Conservation (phyloP, 257 asterid species). For the Ehretia macrophylla region DNA sequence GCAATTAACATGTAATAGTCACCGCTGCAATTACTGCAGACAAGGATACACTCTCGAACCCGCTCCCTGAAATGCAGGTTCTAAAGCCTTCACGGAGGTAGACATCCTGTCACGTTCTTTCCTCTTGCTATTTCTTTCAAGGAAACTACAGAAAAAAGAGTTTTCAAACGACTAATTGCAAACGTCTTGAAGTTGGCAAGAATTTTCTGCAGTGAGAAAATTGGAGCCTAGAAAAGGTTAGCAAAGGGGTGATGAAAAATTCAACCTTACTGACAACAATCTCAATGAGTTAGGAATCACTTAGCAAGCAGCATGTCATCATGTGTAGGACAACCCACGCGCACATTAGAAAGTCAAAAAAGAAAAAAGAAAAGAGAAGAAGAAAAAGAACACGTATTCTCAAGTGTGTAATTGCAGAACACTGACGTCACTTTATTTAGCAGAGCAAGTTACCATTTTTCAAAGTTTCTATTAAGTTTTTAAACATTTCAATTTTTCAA, state of each 20-base stretch:
- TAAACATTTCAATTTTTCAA: too few species aligned
- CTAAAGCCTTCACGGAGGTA: conserved; percentile 57
- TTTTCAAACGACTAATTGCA: conserved; percentile 22
- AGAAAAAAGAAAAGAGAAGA: too few species aligned
- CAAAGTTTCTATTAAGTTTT: too few species aligned
- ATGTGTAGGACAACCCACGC: not conserved
- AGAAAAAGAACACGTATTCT: too few species aligned
- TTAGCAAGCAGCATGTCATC: not conserved
- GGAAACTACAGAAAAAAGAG: conserved; percentile 18
- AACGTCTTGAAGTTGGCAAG: conserved; percentile 12
- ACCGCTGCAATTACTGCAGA: conserved; percentile 11
- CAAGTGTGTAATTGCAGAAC: too few species aligned
- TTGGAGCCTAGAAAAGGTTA: conserved; percentile 9
- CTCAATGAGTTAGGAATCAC: too few species aligned
- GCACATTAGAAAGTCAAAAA: too few species aligned
- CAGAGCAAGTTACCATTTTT: too few species aligned
- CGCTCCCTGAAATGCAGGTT: conserved; percentile 92
- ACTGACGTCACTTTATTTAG: too few species aligned
- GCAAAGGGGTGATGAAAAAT: not conserved
- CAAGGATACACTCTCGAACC: conserved; percentile 92
- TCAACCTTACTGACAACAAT: too few species aligned
- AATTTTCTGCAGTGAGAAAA: conserved; percentile 23
- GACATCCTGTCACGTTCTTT: conserved; percentile 50
- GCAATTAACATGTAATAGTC: not conserved
- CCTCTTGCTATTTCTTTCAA: conserved; percentile 12